Conservation (phyloP, 192 early-diverging fungal species). For the Podila epicladia region DNA sequence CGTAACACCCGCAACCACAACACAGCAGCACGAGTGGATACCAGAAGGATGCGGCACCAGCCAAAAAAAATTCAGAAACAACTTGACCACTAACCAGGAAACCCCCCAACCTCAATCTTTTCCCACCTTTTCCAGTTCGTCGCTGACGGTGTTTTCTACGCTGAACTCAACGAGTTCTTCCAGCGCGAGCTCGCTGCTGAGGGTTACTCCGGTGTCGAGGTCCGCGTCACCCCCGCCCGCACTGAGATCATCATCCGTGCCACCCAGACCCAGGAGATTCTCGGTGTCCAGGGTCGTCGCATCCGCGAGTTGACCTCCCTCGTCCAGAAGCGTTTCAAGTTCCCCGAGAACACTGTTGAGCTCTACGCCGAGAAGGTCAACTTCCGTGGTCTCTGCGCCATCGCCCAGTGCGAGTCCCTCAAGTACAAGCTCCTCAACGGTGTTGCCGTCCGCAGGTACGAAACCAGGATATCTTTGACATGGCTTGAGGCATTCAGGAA, state of each 20-base stretch:
- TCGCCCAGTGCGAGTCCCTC: conserved; percentile 98
- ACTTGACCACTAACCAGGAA: neutral
- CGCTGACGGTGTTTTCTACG: conserved; percentile 99
- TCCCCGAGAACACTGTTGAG: conserved; percentile 98
- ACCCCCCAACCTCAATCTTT: neutral
- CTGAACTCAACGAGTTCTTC: conserved; percentile 99
- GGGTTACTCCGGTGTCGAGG: conserved; percentile 99
- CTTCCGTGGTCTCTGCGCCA: conserved; percentile 97
- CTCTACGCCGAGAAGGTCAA: conserved; percentile 98
- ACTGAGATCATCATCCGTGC: conserved; percentile 99
- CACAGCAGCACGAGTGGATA: neutral
- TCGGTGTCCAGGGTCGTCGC: conserved; percentile 98
- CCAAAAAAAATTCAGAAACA: neutral
- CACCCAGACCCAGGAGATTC: conserved; percentile 97
- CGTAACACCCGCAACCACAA: neutral
- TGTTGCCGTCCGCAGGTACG: conserved; percentile 85
- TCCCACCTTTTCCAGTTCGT: conserved; percentile 78
- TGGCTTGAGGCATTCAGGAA: neutral
- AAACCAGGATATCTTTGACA: conserved; percentile 45
- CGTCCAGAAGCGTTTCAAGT: conserved; percentile 99
- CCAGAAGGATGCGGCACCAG: neutral
- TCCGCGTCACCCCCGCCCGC: conserved; percentile 98
- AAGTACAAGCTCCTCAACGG: conserved; percentile 98
- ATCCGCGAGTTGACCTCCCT: conserved; percentile 98
- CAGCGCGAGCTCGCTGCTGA: conserved; percentile 96